Evolutionary conservation across 1,139 yeast genomes (phyloP), one percentile per base, ranked within the genome.

Genomic region (Lodderomyces elongisporus): DNA sequence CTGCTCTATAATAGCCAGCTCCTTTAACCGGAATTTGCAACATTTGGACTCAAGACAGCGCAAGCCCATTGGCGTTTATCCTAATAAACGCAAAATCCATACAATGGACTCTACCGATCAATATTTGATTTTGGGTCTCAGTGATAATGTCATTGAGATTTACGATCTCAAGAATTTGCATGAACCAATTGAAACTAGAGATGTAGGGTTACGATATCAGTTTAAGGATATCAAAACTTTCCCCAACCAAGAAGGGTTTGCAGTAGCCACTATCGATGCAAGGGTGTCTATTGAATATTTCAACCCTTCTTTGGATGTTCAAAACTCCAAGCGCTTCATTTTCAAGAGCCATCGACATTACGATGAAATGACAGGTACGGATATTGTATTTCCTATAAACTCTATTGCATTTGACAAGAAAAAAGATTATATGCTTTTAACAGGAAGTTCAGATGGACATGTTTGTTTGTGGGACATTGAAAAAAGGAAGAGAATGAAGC

Each of bases 201-300:
- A 83, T 39, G 74, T 84, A 32, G 89, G 95, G 0, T 66, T 87
- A 36, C 77, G 79, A 46, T 79, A 77, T 49, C 93, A 85, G 52
- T 77, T 85, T 2, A 64, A 79, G 31, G 76, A 76, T 25, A 48
- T 87, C 17, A 66, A 68, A 41, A 65, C 81, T 33, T 68, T 79
- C 43, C 85, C 87, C 0, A 51, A 60, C 33, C 58, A 58, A 15
- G 59, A 63, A 27, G 94, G 94, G 0, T 87, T 78, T 52, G 88
- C 85, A 0, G 72, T 82, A 26, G 69, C 89, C n/a, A 81, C 95
- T 3, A 70, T 87, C 10, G 96, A 88, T 47, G 96, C 96, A 0
- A 64, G 95, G 30, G 91, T 85, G 0, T 82, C 94, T 0, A 74
- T 89, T 25, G 95, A 87, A 44, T 81, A 73, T 49, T 76, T 79